Conservation (phyloP, 2,329 filamentous ascomycete genomes). For the Nothophoma quercina region DNA sequence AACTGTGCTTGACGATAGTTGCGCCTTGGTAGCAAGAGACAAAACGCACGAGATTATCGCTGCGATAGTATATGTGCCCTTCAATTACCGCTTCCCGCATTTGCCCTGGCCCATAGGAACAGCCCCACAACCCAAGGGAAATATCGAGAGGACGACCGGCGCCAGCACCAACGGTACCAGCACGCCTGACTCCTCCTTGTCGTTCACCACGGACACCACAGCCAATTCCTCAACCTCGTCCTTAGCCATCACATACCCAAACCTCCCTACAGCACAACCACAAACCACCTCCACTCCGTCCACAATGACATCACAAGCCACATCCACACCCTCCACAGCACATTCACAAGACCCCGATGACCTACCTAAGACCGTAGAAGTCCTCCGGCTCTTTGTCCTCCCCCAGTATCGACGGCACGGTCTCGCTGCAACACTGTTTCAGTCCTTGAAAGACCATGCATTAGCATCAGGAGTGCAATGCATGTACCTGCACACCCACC, state of each 20-base stretch:
- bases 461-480: conserved; percentile 4
- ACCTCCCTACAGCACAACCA: too few relatives aligned
- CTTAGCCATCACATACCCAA: too few relatives aligned
- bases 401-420: conserved; percentile 21
- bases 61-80: conserved; percentile 5
- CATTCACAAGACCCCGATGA: too few relatives aligned
- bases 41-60: background rate
- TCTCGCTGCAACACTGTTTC: conserved; percentile 18
- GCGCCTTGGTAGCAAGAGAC: conserved; percentile 2
- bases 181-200: too few relatives aligned
- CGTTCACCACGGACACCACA: background rate
- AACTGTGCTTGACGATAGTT: background rate
- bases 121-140: background rate
- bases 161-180: too few relatives aligned
- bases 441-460: conserved; percentile 6
- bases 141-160: too few relatives aligned
- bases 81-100: conserved; percentile 9
- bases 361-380: conserved; percentile 24
- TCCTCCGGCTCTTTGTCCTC: conserved; percentile 21
- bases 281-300: too few relatives aligned
- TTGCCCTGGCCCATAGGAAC: background rate
- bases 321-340: background rate
- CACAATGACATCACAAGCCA: too few relatives aligned
- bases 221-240: conserved; percentile 6
- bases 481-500: conserved; percentile 29